These are phyloP conservation scores for Bryoerythrophyllum caledonicum DNA, from an alignment of 225 moss, liverwort and hornwort species.

Conservation along the genomic window DNA sequence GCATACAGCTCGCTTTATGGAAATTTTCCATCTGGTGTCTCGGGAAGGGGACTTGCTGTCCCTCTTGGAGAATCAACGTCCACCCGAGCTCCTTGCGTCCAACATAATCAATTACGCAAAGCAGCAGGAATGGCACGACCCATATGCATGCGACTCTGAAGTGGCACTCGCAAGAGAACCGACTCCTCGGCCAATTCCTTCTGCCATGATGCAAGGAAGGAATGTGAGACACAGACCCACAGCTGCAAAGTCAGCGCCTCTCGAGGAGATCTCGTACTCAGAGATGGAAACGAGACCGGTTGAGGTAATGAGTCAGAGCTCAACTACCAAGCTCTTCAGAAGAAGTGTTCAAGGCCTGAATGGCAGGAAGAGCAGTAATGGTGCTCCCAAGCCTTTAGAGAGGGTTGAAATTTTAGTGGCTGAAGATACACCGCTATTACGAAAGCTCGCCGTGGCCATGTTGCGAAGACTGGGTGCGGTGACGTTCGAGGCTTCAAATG, in stretches of 20 bases:
- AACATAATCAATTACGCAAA: conserved; percentile 52
- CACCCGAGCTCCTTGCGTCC: conserved; percentile 38
- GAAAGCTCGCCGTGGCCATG: conserved; percentile 66
- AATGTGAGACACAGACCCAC: conserved; percentile 44
- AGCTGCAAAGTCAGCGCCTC: conserved; percentile 43
- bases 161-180: conserved; percentile 34
- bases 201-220: conserved; percentile 26
- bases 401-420: conserved; percentile 71
- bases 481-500: conserved; percentile 61
- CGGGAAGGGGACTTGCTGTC: conserved; percentile 24
- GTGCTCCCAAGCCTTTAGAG: conserved; percentile 48
- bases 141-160: conserved; percentile 45
- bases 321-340: conserved; percentile 22
- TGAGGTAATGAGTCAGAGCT: conserved; percentile 27
- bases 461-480: conserved; percentile 63
- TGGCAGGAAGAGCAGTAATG: conserved; percentile 33
- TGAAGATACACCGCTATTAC: conserved; percentile 69
- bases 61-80: conserved; percentile 23
- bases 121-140: conserved; percentile 60
- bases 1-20: conserved; percentile 66
- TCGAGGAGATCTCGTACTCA: conserved; percentile 47
- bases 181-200: conserved; percentile 20
- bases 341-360: conserved; percentile 23
- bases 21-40: conserved; percentile 60
- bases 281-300: conserved; percentile 39